A percentile compares a stretch with the other conserved stretches of the same genome.
Evolutionary conservation across 805 yeast species (phyloP).

Genomic region (Suhomyces sp.): DNA sequence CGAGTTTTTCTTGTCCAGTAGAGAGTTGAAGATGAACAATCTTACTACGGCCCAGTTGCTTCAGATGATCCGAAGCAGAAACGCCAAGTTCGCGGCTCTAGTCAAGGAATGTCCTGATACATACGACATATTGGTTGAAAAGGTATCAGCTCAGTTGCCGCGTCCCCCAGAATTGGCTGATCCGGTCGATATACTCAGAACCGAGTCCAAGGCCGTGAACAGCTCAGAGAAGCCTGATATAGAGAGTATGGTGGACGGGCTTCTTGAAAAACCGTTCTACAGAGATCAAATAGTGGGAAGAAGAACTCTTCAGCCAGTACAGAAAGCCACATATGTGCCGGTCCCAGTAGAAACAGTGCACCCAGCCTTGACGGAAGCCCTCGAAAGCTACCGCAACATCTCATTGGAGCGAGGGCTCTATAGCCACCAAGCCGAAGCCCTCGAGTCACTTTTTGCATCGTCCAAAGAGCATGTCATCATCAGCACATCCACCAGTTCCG

Average conservation of each 20-base stretch:
- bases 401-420: constrained; percentile 51
- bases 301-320: constrained; percentile 45
- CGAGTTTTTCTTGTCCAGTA: constrained; percentile 27
- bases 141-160: constrained; percentile 45
- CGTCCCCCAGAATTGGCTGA: constrained; percentile 48
- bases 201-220: constrained; percentile 3
- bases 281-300: constrained; percentile 58
- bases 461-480: constrained; percentile 63
- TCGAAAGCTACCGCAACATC: constrained; percentile 46
- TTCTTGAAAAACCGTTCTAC: constrained; percentile 52
- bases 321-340: constrained; percentile 44
- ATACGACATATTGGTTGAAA: constrained; percentile 12
- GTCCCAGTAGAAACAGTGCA: constrained; percentile 41
- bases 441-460: constrained; percentile 52
- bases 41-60: constrained; percentile 57
- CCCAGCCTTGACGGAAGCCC: constrained; percentile 46
- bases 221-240: constrained; percentile 32
- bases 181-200: constrained; percentile 47
- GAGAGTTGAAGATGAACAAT: constrained; percentile 48
- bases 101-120: constrained; percentile 7
- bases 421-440: constrained; percentile 79
- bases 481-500: constrained; percentile 95
- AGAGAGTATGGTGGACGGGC: constrained; percentile 45
- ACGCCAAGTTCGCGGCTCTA: constrained; percentile 42
- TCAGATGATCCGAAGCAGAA: constrained; percentile 57